Evolutionary conservation across 352 stramenopile genomes (phyloP).

Genomic region (Phytophthora litchii): DNA sequence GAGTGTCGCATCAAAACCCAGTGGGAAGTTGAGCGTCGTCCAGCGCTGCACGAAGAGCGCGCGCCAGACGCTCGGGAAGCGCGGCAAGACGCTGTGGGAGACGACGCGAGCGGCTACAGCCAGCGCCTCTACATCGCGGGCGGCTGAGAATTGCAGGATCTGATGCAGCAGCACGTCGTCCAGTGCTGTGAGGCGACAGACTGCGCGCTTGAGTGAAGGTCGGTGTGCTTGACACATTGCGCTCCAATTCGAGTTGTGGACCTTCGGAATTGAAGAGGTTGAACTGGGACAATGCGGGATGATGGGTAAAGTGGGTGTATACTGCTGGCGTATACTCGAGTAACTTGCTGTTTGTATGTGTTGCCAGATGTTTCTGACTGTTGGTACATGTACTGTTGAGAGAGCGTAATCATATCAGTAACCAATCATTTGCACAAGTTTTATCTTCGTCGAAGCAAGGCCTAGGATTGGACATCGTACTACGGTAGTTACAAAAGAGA

Average conservation of each 20-base stretch:
- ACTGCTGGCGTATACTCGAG: not conserved
- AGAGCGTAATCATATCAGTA: not conserved
- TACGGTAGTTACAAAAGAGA: too few relatives aligned
- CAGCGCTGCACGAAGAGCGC: slow-evolving; percentile 65
- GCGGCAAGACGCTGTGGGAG: slow-evolving; percentile 43
- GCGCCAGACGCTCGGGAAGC: slow-evolving; percentile 63
- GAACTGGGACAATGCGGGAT: slow-evolving; percentile 21
- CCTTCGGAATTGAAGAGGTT: slow-evolving; percentile 12
- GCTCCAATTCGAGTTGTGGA: slow-evolving; percentile 23
- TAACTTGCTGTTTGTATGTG: slow-evolving; percentile 3
- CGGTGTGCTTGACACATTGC: slow-evolving; percentile 24
- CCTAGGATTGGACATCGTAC: too few relatives aligned
- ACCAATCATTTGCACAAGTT: too few relatives aligned
- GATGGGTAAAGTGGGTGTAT: slow-evolving; percentile 20
- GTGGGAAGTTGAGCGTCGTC: slow-evolving; percentile 66
- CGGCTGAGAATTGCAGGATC: slow-evolving; percentile 42
- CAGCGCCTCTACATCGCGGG: slow-evolving; percentile 60
- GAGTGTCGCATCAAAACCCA: slow-evolving; percentile 27
- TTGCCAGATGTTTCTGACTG: not conserved
- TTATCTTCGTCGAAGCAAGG: too few relatives aligned
- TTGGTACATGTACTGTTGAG: not conserved
- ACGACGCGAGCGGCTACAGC: slow-evolving; percentile 51
- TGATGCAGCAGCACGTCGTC: slow-evolving; percentile 57
- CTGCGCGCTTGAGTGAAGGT: slow-evolving; percentile 21
- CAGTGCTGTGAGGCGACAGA: slow-evolving; percentile 36